Evolutionary conservation across 2,329 filamentous ascomycete species (phyloP).

Genomic region (Cordyceps fumosorosea): DNA sequence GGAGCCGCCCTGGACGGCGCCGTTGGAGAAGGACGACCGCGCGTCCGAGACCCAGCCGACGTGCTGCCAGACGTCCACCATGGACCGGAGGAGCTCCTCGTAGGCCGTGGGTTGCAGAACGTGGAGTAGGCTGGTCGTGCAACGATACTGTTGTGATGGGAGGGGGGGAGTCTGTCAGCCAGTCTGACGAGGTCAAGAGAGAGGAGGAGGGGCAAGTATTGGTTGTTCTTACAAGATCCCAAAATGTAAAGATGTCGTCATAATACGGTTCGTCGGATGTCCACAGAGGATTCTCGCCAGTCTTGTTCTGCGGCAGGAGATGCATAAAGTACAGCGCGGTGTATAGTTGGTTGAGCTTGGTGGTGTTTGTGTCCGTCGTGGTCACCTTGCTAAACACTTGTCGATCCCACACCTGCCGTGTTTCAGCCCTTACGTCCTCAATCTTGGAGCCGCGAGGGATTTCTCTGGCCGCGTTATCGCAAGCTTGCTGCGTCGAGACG

Average conservation of each 20-base stretch:
- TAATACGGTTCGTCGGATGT: constrained; percentile 60
- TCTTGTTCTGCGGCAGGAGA: constrained; percentile 62
- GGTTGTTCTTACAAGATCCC: constrained; percentile 40
- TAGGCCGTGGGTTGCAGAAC: constrained; percentile 57
- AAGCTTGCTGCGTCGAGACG: constrained; percentile 56
- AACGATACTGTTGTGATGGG: too few species aligned
- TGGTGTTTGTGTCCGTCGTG: constrained; percentile 47
- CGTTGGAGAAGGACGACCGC: constrained; percentile 62
- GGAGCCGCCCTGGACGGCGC: constrained; percentile 61
- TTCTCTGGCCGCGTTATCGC: constrained; percentile 49
- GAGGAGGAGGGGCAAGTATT: too few species aligned
- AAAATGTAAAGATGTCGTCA: constrained; percentile 65
- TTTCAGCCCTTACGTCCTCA: constrained; percentile 37
- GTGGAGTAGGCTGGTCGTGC: constrained; percentile 57
- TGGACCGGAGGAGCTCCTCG: constrained; percentile 58
- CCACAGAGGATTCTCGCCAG: constrained; percentile 65
- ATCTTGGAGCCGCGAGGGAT: constrained; percentile 42
- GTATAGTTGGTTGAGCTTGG: constrained; percentile 56
- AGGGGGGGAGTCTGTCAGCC: background rate
- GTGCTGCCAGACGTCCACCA: constrained; percentile 62
- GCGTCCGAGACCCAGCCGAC: constrained; percentile 61
- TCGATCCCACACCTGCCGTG: constrained; percentile 51
- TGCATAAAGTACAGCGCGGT: constrained; percentile 64
- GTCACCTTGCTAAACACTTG: constrained; percentile 58
- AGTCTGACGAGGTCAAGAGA: background rate